phyloP scores from a whole-genome alignment of 495 filamentous ascomycete species.

The Penicillium diatomitis region DNA sequence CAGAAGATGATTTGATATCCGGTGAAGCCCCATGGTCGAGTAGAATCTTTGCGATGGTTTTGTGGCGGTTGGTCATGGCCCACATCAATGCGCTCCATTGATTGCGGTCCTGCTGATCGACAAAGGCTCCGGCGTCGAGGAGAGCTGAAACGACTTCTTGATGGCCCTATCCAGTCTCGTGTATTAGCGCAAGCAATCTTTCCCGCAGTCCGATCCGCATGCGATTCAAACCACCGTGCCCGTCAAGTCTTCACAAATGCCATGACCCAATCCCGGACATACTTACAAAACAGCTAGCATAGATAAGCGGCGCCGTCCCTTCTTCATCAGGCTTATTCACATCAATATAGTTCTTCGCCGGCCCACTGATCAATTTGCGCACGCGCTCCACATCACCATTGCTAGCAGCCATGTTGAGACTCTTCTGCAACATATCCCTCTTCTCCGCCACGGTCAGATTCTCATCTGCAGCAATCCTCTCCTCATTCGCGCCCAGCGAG shows the following conservation, averaged over 20 bases:
- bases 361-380: slow-evolving; percentile 62
- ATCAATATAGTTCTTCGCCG: slow-evolving; percentile 70
- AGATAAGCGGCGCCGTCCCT: slow-evolving; percentile 89
- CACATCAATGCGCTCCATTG: slow-evolving; percentile 99
- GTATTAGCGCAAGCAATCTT: slow-evolving; percentile 2
- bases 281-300: slow-evolving; percentile 97
- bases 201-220: too few species aligned
- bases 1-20: slow-evolving; percentile 86
- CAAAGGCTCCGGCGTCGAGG: slow-evolving; percentile 77
- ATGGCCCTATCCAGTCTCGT: slow-evolving; percentile 56
- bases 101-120: slow-evolving; percentile 90
- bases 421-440: slow-evolving; percentile 69
- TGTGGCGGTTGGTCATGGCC: slow-evolving; percentile 98
- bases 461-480: slow-evolving; percentile 63
- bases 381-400: slow-evolving; percentile 88
- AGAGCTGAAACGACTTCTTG: slow-evolving; percentile 80
- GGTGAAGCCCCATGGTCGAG: slow-evolving; percentile 92
- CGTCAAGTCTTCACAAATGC: background rate
- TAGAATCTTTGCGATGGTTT: slow-evolving; percentile 83
- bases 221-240: too few species aligned
- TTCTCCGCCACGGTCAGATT: slow-evolving; percentile 71
- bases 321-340: slow-evolving; percentile 90
- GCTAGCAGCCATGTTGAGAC: slow-evolving; percentile 90
- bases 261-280: slow-evolving; percentile 1
- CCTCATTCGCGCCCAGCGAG: slow-evolving; percentile 64